Base-by-base conservation (phyloP, 1,284 basidiomycete genomes). In the Trichosporon ovoides region DNA sequence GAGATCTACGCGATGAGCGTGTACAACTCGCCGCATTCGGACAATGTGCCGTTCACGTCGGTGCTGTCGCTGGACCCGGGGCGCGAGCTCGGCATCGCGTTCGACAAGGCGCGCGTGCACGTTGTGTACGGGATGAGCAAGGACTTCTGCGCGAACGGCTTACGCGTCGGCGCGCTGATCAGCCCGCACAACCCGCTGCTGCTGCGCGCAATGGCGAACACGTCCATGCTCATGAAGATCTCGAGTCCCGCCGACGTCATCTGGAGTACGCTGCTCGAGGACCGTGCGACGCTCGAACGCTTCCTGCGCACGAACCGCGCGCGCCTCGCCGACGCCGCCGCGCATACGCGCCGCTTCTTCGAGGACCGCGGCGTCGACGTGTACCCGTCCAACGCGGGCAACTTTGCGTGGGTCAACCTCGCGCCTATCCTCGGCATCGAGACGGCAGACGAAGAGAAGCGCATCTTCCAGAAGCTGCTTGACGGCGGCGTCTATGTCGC, bases 131-230 rank as follows among this genome's bases (percentile, higher is more conserved):
- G 78, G 7, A 77, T 78, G 69, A 71, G 68, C 60, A 79, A 80
- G 62, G 78, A 80, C 61, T 80, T 80, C 58, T 79, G 78, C 59
- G 68, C 75, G 31, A 80, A 80, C 63, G 79, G 79, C 2, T 66
- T 77, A n/a, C 71, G 77, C 1, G 64, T 78, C 31, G 79, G 78
- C 14, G 66, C 73, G 7, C 66, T 79, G 5, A 69, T 79, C 43
- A 74, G 74, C 10, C 78, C 78, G 56, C 65, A 73, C 54, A 79
- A 80, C 67, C 75, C 74, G 2, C 65, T 73, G 7, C 64, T 79
- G 10, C 67, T 78, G 19, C 68, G 76, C 22, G 68, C 75, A 1
- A 73, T 77, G 68, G 73, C 74, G 13, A 70, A 70, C 52, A 72
- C 73, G 2, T 67, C 67, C 10, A 71, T 75, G 68, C 64, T 75